Evolutionary conservation across 805 yeast species (phyloP).

Genomic region (Ogataea henricii): DNA sequence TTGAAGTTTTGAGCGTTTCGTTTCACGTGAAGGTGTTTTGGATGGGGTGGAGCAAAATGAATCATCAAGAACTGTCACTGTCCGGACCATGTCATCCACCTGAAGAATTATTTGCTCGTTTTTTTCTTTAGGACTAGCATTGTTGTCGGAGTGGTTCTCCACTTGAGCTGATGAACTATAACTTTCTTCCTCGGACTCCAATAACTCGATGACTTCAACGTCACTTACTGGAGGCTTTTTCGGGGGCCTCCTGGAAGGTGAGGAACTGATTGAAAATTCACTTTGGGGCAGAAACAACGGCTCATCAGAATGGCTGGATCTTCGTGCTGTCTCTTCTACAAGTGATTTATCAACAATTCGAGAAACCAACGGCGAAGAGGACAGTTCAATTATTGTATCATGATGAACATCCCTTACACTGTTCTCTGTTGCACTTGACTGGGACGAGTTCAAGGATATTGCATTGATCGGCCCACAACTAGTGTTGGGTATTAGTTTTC

Average conservation of each 20-base stretch:
- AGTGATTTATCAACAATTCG: neutral
- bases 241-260: conserved; percentile 3
- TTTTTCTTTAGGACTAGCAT: too few relatives aligned
- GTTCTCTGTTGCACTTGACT: neutral
- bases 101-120: neutral
- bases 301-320: neutral
- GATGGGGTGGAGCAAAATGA: conserved; percentile 4
- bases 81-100: neutral
- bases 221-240: neutral
- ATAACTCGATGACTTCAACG: conserved; percentile 13
- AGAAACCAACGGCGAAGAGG: conserved; percentile 6
- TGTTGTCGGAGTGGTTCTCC: too few relatives aligned
- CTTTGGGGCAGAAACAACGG: conserved; percentile 11
- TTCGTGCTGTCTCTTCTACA: neutral
- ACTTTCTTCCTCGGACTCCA: conserved; percentile 14
- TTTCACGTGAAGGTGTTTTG: neutral
- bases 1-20: neutral
- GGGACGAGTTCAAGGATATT: conserved; percentile 2
- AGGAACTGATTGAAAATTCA: conserved; percentile 1
- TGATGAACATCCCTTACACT: neutral
- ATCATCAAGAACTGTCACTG: conserved; percentile 1
- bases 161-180: neutral
- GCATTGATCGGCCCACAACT: neutral
- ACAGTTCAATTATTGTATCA: conserved; percentile 2
- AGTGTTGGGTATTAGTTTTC: conserved; percentile 5